Evolutionary conservation across 768 basidiomycete genomes (phyloP).

Genomic region (Gelatoporia subvermispora): DNA sequence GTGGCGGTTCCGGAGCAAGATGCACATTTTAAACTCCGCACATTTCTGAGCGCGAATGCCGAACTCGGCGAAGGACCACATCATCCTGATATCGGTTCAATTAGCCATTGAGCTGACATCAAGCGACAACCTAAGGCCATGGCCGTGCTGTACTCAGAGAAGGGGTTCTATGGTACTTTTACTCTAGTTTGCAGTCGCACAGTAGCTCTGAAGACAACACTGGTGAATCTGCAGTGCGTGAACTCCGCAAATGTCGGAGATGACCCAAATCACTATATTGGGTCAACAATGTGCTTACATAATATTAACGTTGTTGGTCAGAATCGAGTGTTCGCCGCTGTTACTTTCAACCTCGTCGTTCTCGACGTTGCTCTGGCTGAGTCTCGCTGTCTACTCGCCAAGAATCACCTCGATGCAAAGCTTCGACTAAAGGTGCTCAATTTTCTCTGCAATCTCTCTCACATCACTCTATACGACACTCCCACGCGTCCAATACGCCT

Average conservation of each 20-base stretch:
- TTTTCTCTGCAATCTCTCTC: conserved; percentile 13
- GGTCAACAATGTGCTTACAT: too few relatives aligned
- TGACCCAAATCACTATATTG: too few relatives aligned
- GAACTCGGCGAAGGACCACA: background rate
- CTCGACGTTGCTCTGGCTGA: background rate
- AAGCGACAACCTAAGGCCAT: too few relatives aligned
- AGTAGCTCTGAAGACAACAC: background rate
- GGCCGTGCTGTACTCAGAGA: too few relatives aligned
- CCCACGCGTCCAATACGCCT: conserved; percentile 5
- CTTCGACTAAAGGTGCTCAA: conserved; percentile 14
- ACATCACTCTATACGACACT: conserved; percentile 10
- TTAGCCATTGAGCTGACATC: too few relatives aligned
- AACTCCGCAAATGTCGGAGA: too few relatives aligned
- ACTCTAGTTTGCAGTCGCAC: too few relatives aligned
- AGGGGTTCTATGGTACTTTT: too few relatives aligned
- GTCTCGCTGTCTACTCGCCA: background rate
- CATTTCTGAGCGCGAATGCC: conserved; percentile 7
- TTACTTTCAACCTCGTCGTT: background rate
- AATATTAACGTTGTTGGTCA: background rate
- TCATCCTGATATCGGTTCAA: too few relatives aligned
- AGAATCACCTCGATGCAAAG: conserved; percentile 14
- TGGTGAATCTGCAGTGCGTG: background rate
- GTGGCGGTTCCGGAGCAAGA: conserved; percentile 25
- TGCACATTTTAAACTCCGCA: conserved; percentile 24
- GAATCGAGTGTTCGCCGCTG: background rate